Percentiles rank a stretch among this genome's conserved stretches.
Conservation (phyloP, 2,329 filamentous ascomycete genomes). For the Fusarium decemcellulare region DNA sequence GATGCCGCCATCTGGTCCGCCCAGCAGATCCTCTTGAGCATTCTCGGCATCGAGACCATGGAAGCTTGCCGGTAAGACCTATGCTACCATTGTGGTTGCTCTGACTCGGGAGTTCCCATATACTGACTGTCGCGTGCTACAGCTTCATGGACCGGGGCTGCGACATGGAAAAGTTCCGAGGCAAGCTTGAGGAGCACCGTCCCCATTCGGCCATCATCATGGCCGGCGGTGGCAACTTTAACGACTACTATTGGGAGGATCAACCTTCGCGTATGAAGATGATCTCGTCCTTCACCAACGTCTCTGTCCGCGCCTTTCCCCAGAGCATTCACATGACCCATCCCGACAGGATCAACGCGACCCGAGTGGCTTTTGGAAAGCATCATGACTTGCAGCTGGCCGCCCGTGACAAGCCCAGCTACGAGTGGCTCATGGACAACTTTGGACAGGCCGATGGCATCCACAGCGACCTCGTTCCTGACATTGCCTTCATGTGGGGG, state of each 20-base stretch:
- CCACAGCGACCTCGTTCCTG: slow-evolving; percentile 43
- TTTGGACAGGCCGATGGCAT: slow-evolving; percentile 40
- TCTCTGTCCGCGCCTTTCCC: slow-evolving; percentile 44
- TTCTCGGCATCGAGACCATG: slow-evolving; percentile 47
- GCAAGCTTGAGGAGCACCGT: slow-evolving; percentile 42
- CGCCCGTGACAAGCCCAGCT: slow-evolving; percentile 45
- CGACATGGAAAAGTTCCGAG: slow-evolving; percentile 41
- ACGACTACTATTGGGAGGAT: slow-evolving; percentile 49
- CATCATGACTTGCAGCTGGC: slow-evolving; percentile 45
- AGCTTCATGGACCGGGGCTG: slow-evolving; percentile 45
- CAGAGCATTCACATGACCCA: slow-evolving; percentile 45
- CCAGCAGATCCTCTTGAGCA: slow-evolving; percentile 45
- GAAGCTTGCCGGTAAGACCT: slow-evolving; percentile 44
- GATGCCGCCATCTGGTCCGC: slow-evolving; percentile 48
- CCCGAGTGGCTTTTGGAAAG: slow-evolving; percentile 34
- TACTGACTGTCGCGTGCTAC: slow-evolving; percentile 29
- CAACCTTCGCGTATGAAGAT: slow-evolving; percentile 49
- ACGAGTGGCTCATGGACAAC: slow-evolving; percentile 44
- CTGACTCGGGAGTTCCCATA: neutral
- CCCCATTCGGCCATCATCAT: slow-evolving; percentile 48
- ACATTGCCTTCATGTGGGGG: slow-evolving; percentile 48
- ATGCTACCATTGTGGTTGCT: neutral
- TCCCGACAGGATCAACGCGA: slow-evolving; percentile 40
- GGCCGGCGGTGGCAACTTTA: slow-evolving; percentile 47
- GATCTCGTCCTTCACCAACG: slow-evolving; percentile 42